Conservation (phyloP, 352 stramenopile genomes). For the Phytophthora ramorum region DNA sequence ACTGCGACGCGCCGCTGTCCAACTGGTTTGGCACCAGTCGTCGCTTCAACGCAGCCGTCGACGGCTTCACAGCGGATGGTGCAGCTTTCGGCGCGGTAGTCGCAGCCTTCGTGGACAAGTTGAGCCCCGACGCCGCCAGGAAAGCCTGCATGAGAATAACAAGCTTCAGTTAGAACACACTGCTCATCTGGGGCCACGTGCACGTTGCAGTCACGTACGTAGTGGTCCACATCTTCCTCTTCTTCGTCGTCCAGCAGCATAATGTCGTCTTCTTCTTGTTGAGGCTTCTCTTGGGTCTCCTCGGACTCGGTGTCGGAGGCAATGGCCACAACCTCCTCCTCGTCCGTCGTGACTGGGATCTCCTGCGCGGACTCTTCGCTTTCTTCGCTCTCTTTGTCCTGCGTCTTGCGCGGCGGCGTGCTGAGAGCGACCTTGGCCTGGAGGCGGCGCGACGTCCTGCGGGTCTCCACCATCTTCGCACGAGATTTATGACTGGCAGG, state of each 20-base stretch:
- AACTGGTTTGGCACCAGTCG: conserved; percentile 60
- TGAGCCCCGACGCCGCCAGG: conserved; percentile 56
- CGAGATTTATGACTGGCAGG: conserved; percentile 26
- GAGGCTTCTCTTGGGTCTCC: neutral
- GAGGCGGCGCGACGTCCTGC: conserved; percentile 63
- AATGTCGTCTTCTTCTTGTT: conserved; percentile 48
- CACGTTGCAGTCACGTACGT: conserved; percentile 39
- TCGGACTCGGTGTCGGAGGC: conserved; percentile 17
- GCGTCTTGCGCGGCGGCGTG: conserved; percentile 22
- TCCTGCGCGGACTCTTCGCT: conserved; percentile 32
- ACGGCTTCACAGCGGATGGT: neutral
- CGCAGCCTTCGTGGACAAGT: conserved; percentile 32
- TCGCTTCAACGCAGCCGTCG: conserved; percentile 23
- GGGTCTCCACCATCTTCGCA: conserved; percentile 65
- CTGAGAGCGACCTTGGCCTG: conserved; percentile 45
- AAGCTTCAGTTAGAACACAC: neutral
- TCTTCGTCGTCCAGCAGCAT: conserved; percentile 57
- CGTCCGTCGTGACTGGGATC: conserved; percentile 28
- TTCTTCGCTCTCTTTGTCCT: conserved; percentile 10
- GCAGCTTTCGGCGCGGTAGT: neutral
- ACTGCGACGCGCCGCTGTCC: conserved; percentile 70
- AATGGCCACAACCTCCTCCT: conserved; percentile 7
- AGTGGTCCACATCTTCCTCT: conserved; percentile 58
- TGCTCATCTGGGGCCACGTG: neutral
- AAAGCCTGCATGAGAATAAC: conserved; percentile 33